Evolutionary conservation across 1,284 basidiomycete species (phyloP).

Genomic region (Cerrena zonata): DNA sequence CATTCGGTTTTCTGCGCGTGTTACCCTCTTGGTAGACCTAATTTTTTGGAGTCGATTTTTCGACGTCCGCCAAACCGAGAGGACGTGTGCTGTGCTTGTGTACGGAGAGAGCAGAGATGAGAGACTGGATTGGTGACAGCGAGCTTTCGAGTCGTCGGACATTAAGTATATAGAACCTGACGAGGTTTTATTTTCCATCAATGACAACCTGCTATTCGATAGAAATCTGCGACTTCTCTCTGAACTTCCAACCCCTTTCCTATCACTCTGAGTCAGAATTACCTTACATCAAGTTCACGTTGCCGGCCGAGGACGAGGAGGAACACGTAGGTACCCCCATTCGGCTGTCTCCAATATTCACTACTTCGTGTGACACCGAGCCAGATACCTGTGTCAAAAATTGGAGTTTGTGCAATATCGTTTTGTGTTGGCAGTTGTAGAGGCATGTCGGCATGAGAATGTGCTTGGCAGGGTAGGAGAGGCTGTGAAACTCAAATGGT

Average conservation of each 20-base stretch:
- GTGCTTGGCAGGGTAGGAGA: conserved; percentile 51
- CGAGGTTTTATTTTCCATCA: no score
- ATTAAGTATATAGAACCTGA: no score
- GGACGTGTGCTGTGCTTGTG: no score
- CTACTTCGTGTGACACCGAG: conserved; percentile 60
- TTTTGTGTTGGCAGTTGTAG: conserved; percentile 82
- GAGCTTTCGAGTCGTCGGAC: no score
- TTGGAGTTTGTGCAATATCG: conserved; percentile 96
- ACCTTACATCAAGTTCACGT: conserved; percentile 85
- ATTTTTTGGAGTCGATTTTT: no score
- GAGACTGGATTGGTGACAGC: no score
- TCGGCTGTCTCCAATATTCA: conserved; percentile 85
- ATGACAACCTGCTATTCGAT: no score
- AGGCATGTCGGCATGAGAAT: conserved; percentile 60
- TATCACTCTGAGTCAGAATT: no score
- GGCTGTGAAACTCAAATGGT: conserved; percentile 87
- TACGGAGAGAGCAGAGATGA: no score
- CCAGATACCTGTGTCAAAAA: conserved; percentile 53
- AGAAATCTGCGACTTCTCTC: conserved; percentile 78
- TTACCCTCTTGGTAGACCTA: no score
- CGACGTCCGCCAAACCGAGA: no score
- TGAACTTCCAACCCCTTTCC: conserved; percentile 66
- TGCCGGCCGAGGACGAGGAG: conserved; percentile 83
- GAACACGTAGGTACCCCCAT: conserved; percentile 91
- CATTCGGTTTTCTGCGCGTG: no score